Evolutionary conservation across 2,329 filamentous ascomycete genomes (phyloP).

Genomic region (Sporothrix euskadiensis): DNA sequence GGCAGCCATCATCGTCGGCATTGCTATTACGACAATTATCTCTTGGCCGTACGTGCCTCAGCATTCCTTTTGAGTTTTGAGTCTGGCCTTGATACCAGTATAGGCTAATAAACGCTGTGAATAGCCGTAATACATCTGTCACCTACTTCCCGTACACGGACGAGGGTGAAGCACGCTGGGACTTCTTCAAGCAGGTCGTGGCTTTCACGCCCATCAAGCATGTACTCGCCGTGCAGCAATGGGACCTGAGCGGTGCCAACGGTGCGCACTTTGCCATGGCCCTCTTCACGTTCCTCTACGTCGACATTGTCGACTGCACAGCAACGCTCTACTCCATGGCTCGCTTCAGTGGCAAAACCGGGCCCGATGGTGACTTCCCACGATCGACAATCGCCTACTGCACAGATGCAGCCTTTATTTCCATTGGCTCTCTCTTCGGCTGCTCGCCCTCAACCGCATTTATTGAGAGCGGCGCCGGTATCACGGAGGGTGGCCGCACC

Average conservation of each 20-base stretch:
- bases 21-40: slow-evolving; percentile 68
- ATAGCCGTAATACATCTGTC: slow-evolving; percentile 55
- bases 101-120: not conserved
- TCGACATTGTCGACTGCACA: slow-evolving; percentile 77
- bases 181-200: slow-evolving; percentile 73
- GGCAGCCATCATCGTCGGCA: slow-evolving; percentile 72
- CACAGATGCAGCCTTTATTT: slow-evolving; percentile 69
- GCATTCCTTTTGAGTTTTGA: not conserved
- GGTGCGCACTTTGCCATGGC: slow-evolving; percentile 67
- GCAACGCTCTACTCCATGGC: slow-evolving; percentile 82
- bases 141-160: slow-evolving; percentile 70
- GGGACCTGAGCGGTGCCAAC: slow-evolving; percentile 58
- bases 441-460: slow-evolving; percentile 72
- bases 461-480: slow-evolving; percentile 74
- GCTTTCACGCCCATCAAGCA: slow-evolving; percentile 69
- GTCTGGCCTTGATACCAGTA: not conserved
- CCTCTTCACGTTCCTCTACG: slow-evolving; percentile 75
- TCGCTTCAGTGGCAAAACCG: slow-evolving; percentile 64
- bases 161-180: slow-evolving; percentile 64
- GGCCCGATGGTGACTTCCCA: slow-evolving; percentile 72
- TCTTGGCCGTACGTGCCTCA: slow-evolving; percentile 67
- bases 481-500: slow-evolving; percentile 72
- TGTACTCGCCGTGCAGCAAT: slow-evolving; percentile 65
- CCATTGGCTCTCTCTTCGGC: slow-evolving; percentile 68
- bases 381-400: slow-evolving; percentile 79